phyloP scores from a whole-genome alignment of 495 filamentous ascomycete species.

The Penicillium roqueforti region DNA sequence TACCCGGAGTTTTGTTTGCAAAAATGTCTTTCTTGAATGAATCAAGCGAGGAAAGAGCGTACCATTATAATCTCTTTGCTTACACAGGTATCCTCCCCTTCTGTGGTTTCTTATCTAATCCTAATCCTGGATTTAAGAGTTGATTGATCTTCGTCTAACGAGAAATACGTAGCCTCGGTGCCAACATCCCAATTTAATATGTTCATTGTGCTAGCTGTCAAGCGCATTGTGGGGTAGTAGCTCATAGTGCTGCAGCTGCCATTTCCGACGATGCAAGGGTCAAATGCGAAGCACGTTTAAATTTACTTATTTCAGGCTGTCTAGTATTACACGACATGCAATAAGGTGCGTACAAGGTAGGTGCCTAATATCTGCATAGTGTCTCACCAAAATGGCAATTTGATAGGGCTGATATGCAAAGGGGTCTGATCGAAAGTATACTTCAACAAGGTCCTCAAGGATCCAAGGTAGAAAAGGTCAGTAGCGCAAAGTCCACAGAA shows the following conservation, averaged over 20 bases:
- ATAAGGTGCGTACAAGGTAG: neutral
- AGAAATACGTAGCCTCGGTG: neutral
- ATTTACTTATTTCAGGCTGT: neutral
- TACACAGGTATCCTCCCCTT: neutral
- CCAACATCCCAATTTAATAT: neutral
- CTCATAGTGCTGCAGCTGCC: conserved; percentile 5
- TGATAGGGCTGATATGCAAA: neutral
- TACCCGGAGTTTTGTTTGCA: conserved; percentile 22
- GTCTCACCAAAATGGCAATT: neutral
- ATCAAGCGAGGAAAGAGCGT: neutral
- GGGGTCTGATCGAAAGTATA: neutral
- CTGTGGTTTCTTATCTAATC: neutral
- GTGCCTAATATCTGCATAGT: neutral
- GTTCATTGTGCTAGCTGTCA: neutral
- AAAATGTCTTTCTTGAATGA: neutral
- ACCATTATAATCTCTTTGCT: neutral
- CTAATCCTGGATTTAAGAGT: neutral
- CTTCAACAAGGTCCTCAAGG: neutral
- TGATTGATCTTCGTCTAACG: neutral
- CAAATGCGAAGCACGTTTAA: neutral
- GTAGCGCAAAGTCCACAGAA: too few relatives aligned
- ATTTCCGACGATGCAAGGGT: neutral
- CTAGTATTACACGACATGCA: neutral
- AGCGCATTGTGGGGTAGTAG: conserved; percentile 4
- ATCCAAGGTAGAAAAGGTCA: too few relatives aligned